Conservation (phyloP, 495 filamentous ascomycete genomes). For the Lepraria neglecta region DNA sequence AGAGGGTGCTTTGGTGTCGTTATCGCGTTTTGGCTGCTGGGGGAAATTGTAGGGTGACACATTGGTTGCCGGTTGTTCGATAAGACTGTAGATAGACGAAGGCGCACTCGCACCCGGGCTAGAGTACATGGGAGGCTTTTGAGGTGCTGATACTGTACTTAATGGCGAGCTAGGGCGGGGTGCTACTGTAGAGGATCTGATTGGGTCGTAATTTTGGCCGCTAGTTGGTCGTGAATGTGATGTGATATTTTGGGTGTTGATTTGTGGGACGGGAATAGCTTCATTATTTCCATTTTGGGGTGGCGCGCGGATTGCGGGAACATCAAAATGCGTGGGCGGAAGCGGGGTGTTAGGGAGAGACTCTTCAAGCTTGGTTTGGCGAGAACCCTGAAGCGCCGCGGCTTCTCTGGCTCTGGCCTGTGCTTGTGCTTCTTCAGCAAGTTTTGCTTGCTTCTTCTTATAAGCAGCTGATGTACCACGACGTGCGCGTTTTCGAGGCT, state of each 20-base stretch:
- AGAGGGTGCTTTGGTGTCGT: constrained; percentile 25
- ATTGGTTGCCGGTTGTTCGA: constrained; percentile 61
- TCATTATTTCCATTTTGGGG: constrained; percentile 39
- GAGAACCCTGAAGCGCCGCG: constrained; percentile 19
- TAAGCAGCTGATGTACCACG: constrained; percentile 23
- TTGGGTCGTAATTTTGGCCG: constrained; percentile 81
- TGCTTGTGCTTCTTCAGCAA: constrained; percentile 33
- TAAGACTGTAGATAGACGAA: constrained; percentile 81
- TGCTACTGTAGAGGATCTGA: constrained; percentile 65
- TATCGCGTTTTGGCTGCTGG: constrained; percentile 22
- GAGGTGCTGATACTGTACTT: constrained; percentile 34
- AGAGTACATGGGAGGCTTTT: constrained; percentile 37
- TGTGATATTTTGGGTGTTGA: constrained; percentile 29
- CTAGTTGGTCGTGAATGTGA: constrained; percentile 47
- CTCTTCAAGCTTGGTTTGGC: constrained; percentile 24
- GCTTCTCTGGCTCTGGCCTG: constrained; percentile 25
- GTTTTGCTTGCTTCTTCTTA: constrained; percentile 41
- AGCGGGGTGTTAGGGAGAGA: constrained; percentile 25
- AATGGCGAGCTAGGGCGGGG: constrained; percentile 44
- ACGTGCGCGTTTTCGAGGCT: constrained; percentile 28
- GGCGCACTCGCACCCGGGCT: constrained; percentile 79
- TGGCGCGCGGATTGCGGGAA: constrained; percentile 20
- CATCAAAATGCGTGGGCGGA: constrained; percentile 26
- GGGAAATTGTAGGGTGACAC: constrained; percentile 35
- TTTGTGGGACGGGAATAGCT: constrained; percentile 30